Conservation (phyloP, 129 eudicot genomes). For the Pulicaria dysenterica region DNA sequence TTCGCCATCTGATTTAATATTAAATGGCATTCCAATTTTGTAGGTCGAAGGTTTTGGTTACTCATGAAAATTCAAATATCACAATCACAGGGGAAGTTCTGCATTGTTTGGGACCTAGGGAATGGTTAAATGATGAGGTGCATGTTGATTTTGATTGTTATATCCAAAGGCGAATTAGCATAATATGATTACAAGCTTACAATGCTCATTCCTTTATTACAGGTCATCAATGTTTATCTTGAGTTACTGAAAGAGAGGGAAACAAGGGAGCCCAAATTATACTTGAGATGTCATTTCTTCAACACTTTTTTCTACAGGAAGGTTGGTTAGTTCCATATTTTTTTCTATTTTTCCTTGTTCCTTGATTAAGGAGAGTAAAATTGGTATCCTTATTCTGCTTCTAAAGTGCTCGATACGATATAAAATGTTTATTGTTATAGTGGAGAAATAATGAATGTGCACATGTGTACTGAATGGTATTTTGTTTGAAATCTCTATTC, state of each 20-base stretch:
- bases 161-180: background rate
- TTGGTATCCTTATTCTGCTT: too few relatives aligned
- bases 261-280: constrained; percentile 76
- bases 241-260: constrained; percentile 94
- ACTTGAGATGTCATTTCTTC: constrained; percentile 86
- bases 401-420: too few relatives aligned
- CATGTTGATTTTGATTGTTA: constrained; percentile 9
- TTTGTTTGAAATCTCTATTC: too few relatives aligned
- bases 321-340: constrained; percentile 47
- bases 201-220: constrained; percentile 23
- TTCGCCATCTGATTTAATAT: constrained; percentile 1
- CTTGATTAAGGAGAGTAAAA: background rate
- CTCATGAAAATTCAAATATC: constrained; percentile 78
- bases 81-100: constrained; percentile 68
- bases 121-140: constrained; percentile 97
- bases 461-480: too few relatives aligned
- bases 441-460: too few relatives aligned
- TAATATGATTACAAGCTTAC: constrained; percentile 16
- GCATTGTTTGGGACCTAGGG: constrained; percentile 77
- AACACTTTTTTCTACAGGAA: constrained; percentile 94
- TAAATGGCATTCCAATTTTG: constrained; percentile 6
- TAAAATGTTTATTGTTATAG: too few relatives aligned
- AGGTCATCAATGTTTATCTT: constrained; percentile 89
- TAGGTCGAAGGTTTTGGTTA: constrained; percentile 71
- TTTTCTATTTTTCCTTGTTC: constrained; percentile 3